Evolutionary conservation across 2,329 filamentous ascomycete genomes (phyloP).

Genomic region (Hansfordia pulvinata): DNA sequence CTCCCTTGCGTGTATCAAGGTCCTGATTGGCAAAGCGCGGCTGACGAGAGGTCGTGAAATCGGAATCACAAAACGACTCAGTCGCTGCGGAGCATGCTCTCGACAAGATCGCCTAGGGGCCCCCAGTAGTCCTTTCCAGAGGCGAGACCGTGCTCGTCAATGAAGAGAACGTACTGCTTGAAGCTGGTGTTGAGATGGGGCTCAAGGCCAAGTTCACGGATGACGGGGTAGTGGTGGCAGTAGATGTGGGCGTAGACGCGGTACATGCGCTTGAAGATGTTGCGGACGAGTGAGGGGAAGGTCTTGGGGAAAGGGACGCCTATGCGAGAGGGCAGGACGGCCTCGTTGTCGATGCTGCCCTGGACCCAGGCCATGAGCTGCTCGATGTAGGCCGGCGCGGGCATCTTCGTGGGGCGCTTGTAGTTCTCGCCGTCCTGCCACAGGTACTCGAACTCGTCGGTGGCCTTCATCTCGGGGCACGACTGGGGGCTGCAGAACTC

Average conservation of each 20-base stretch:
- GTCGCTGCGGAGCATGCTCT: constrained; percentile 94
- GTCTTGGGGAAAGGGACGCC: constrained; percentile 91
- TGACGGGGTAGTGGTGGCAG: constrained; percentile 97
- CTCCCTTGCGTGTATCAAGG: no score
- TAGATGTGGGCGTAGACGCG: constrained; percentile 98
- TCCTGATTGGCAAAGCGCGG: no score
- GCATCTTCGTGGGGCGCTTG: constrained; percentile 95
- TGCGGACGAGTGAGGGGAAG: constrained; percentile 76
- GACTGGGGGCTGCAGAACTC: constrained; percentile 97
- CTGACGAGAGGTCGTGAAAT: no score
- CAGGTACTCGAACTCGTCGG: constrained; percentile 96
- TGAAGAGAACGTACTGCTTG: constrained; percentile 98
- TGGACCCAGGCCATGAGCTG: constrained; percentile 97
- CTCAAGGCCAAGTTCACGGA: constrained; percentile 87
- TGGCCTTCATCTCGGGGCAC: constrained; percentile 99
- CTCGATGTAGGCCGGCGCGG: constrained; percentile 93
- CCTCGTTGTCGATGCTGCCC: constrained; percentile 87
- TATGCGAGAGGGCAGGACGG: constrained; percentile 87
- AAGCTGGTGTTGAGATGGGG: constrained; percentile 98
- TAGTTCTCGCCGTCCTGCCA: constrained; percentile 95
- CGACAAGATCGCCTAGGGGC: constrained; percentile 84
- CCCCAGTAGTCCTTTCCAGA: constrained; percentile 97
- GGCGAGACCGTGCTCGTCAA: constrained; percentile 87
- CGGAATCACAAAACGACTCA: no score
- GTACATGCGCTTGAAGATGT: constrained; percentile 98